Evolutionary conservation across 1,284 basidiomycete genomes (phyloP).

Genomic region (Agaricales sp.): DNA sequence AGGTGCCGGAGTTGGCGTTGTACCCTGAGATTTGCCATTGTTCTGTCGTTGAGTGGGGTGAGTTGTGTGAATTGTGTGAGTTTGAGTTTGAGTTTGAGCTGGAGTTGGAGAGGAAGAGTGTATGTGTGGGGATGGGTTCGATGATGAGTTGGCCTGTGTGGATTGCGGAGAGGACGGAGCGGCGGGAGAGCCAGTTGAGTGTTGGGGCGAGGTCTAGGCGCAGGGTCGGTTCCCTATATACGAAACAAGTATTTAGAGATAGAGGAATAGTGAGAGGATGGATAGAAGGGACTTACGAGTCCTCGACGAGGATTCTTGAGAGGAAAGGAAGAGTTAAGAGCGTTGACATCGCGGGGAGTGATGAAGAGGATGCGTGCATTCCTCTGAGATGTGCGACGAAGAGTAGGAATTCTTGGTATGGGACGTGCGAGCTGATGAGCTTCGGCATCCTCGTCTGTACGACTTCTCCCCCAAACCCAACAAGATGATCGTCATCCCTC

Average conservation of each 20-base stretch:
- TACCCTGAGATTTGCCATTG: neutral
- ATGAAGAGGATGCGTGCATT: slow-evolving; percentile 48
- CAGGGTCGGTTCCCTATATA: slow-evolving; percentile 76
- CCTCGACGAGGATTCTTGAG: slow-evolving; percentile 74
- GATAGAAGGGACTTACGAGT: slow-evolving; percentile 55
- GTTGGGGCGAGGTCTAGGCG: slow-evolving; percentile 92
- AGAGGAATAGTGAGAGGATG: slow-evolving; percentile 6
- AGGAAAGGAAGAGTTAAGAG: slow-evolving; percentile 79
- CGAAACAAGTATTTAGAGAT: slow-evolving; percentile 9
- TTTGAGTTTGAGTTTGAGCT: neutral
- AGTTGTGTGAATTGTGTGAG: neutral
- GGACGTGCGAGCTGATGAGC: slow-evolving; percentile 60
- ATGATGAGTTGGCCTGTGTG: slow-evolving; percentile 83
- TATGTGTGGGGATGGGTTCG: slow-evolving; percentile 53
- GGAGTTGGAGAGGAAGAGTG: neutral
- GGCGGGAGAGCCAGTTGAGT: slow-evolving; percentile 86
- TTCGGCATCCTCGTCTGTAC: slow-evolving; percentile 17
- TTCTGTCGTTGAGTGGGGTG: neutral
- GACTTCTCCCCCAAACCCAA: slow-evolving; percentile 12
- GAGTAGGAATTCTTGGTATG: slow-evolving; percentile 79
- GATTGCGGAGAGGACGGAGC: slow-evolving; percentile 80
- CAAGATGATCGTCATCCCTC: slow-evolving; percentile 28
- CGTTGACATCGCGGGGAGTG: slow-evolving; percentile 56
- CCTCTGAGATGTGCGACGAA: slow-evolving; percentile 79
- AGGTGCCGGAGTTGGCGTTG: neutral